phyloP scores from a whole-genome alignment of 2,329 filamentous ascomycete species.

The Rhynchosporium agropyri region DNA sequence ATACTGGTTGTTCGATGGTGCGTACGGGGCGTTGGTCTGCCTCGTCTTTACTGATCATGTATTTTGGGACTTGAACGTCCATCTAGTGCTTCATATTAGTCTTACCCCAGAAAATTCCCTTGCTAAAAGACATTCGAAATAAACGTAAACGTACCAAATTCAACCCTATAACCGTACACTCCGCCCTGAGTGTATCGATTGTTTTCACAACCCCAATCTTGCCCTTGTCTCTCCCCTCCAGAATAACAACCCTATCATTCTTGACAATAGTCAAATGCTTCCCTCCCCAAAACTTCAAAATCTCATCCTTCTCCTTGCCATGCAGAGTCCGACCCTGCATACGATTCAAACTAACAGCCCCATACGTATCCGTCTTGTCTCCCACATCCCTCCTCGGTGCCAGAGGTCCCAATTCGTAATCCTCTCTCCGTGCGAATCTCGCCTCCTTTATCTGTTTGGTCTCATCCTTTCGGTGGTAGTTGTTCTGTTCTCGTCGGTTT shows the following conservation, averaged over 20 bases:
- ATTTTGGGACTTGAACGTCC: constrained; percentile 48
- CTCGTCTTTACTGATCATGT: constrained; percentile 45
- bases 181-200: constrained; percentile 57
- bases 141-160: constrained; percentile 66
- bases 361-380: constrained; percentile 58
- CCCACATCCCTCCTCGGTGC: constrained; percentile 77
- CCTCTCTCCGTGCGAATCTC: constrained; percentile 65
- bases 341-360: constrained; percentile 50
- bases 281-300: constrained; percentile 43
- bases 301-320: constrained; percentile 28
- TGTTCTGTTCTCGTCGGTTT: constrained; percentile 29
- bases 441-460: constrained; percentile 48
- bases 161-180: constrained; percentile 62
- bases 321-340: constrained; percentile 39
- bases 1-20: constrained; percentile 58
- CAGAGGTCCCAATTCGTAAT: constrained; percentile 77
- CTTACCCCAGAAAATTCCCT: constrained; percentile 8
- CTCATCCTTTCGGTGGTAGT: constrained; percentile 38
- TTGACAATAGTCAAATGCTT: constrained; percentile 63
- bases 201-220: constrained; percentile 74
- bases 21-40: constrained; percentile 47
- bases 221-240: constrained; percentile 77
- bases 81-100: constrained; percentile 40
- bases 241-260: constrained; percentile 80
- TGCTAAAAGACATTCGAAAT: not conserved